Evolutionary conservation across 352 stramenopile genomes (phyloP), one percentile per base, ranked within the genome.

Genomic region (Achlya hypogyna): DNA sequence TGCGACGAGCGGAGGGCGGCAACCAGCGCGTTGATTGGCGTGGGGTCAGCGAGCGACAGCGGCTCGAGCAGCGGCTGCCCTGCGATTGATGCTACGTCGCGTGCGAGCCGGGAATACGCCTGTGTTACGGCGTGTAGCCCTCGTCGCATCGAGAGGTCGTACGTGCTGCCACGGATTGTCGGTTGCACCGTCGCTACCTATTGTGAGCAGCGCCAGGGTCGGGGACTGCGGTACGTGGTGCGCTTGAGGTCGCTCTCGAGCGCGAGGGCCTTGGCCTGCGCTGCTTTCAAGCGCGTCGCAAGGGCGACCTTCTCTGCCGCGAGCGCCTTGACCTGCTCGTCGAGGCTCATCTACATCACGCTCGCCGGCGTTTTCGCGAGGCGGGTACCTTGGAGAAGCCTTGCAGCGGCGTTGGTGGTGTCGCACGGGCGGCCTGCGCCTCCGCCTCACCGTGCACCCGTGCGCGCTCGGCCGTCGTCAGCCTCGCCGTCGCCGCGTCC

Each of bases 301-400:
- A 67, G 43, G 12, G 60, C 28, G 2, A 58, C 60, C 22, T 58
- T 58, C 3, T 67, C 60, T 12, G 60, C 60, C 6, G 60, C 60
- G 18, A 67, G 60, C 43, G 51, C 23, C 60, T 67, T 67, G 28
- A 67, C 2, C 25, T 67, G 38, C 8, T 67, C 51, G 14, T 59
- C 42, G 12, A 58, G 29, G 40, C 40, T 22, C 2, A 67, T 4
- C 60, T 67, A 58, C 32, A 60, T 16, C n/a, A n/a, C n/a, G 12
- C 32, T 23, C n/a, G 18, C 5, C 42, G 34, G 18, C 20, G 29
- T 3, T 4, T 4, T 20, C 14, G 20, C 54, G 22, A 51, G 4
- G 2, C 34, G 12, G 18, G 34, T 23, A 62, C 59, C 1, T 45
- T 66, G 18, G 59, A 66, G 38, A 56, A 66, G 14, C 59, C 59